Percentiles rank a stretch among this genome's conserved stretches.
Conservation (phyloP, 1,139 yeast genomes). For the Pichia sp. region DNA sequence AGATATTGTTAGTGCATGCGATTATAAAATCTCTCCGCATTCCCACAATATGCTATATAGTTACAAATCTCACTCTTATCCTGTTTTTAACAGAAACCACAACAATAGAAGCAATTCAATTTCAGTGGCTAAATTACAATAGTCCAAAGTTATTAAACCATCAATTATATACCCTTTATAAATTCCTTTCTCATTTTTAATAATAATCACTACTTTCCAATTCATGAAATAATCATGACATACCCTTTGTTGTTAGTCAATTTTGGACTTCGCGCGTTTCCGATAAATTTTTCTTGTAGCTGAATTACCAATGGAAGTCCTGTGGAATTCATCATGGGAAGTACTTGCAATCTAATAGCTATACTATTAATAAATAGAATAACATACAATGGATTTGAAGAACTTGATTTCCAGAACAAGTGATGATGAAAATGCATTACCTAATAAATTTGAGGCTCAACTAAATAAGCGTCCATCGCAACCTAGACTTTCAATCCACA, state of each 20-base stretch:
- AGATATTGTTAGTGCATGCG: slow-evolving; percentile 14
- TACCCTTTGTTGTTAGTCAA: background rate
- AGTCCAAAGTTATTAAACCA: background rate
- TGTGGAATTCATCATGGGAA: background rate
- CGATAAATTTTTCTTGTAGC: too few species aligned
- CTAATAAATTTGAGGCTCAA: background rate
- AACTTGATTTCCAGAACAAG: slow-evolving; percentile 25
- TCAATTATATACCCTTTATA: background rate
- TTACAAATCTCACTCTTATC: background rate
- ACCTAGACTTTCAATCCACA: slow-evolving; percentile 30
- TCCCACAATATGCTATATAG: slow-evolving; percentile 13
- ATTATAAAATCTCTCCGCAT: slow-evolving; percentile 15
- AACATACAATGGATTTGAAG: slow-evolving; percentile 23
- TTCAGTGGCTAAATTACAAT: background rate
- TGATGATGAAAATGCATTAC: slow-evolving; percentile 12
- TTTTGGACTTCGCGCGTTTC: background rate
- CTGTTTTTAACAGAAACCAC: background rate
- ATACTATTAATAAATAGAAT: background rate
- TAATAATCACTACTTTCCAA: background rate
- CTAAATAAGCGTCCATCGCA: slow-evolving; percentile 6
- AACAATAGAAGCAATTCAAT: background rate
- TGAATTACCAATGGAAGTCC: too few species aligned
- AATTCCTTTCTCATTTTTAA: background rate
- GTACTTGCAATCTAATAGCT: background rate
- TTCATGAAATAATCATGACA: background rate